phyloP scores from a whole-genome alignment of 345 rosid species.

The Pseudoturritis turrita region DNA sequence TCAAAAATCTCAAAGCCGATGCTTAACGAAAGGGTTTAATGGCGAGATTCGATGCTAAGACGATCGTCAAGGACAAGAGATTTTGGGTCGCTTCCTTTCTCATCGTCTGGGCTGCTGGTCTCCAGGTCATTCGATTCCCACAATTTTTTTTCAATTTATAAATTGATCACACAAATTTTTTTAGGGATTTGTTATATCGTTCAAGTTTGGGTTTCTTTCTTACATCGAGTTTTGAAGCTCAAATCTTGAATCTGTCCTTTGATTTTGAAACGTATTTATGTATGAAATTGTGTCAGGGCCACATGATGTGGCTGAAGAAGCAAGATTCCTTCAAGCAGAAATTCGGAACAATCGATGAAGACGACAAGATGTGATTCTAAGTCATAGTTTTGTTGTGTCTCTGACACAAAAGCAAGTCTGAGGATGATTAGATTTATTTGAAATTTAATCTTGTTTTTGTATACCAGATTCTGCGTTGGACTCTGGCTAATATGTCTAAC shows the following conservation, averaged over 20 bases:
- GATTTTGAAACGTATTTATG: not conserved
- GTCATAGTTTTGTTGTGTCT: not conserved
- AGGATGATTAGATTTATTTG: not conserved
- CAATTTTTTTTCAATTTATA: not conserved
- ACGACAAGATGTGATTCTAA: slow-evolving; percentile 10
- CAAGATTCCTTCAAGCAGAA: slow-evolving; percentile 80
- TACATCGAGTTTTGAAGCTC: not conserved
- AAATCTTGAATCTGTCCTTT: not conserved
- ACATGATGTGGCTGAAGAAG: slow-evolving; percentile 86
- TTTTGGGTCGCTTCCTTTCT: slow-evolving; percentile 82
- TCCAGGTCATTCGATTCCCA: slow-evolving; percentile 49
- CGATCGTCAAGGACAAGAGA: slow-evolving; percentile 70
- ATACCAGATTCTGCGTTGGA: no score
- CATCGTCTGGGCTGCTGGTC: slow-evolving; percentile 87
- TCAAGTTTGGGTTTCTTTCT: not conserved
- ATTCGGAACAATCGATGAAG: slow-evolving; percentile 41
- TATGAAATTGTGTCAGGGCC: slow-evolving; percentile 46
- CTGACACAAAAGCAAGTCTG: not conserved
- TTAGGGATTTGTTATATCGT: not conserved
- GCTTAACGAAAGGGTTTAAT: slow-evolving; percentile 33
- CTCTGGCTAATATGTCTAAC: no score
- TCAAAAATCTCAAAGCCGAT: not conserved
- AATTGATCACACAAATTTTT: not conserved
- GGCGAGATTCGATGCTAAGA: slow-evolving; percentile 49
- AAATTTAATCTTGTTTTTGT: not conserved